A percentile compares a stretch with the other conserved stretches of the same genome.
phyloP scores from a whole-genome alignment of 2,329 filamentous ascomycete species.

The Aspergillus jensenii region DNA sequence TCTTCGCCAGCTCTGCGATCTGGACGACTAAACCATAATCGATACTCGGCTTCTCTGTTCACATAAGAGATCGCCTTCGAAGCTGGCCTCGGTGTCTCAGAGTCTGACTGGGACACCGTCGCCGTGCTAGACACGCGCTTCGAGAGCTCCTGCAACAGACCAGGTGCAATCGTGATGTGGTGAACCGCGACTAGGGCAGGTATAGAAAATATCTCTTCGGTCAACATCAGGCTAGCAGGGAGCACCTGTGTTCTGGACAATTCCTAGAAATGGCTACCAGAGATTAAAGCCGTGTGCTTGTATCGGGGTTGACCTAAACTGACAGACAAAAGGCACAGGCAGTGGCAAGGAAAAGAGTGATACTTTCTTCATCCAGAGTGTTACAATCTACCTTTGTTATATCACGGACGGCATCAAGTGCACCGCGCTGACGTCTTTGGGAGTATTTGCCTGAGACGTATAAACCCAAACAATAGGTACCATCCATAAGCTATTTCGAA shows the following conservation, averaged over 20 bases:
- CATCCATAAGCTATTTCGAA: background rate
- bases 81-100: conserved; percentile 10
- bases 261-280: conserved; percentile 17
- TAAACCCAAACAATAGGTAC: too few relatives aligned
- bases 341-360: background rate
- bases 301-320: background rate
- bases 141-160: conserved; percentile 51
- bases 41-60: conserved; percentile 50
- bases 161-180: conserved; percentile 60
- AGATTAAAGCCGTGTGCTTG: background rate
- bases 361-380: conserved; percentile 52
- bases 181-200: conserved; percentile 58
- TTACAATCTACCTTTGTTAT: conserved; percentile 53
- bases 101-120: conserved; percentile 32
- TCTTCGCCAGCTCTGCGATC: conserved; percentile 41
- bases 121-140: conserved; percentile 36
- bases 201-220: conserved; percentile 60
- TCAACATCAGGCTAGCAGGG: conserved; percentile 58
- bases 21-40: conserved; percentile 52
- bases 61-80: conserved; percentile 26
- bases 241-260: conserved; percentile 51
- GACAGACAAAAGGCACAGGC: too few relatives aligned
- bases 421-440: background rate
- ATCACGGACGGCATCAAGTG: conserved; percentile 45
- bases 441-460: background rate